Base-by-base conservation (phyloP, 148 eudicot species). In the Agrostemma githago region DNA sequence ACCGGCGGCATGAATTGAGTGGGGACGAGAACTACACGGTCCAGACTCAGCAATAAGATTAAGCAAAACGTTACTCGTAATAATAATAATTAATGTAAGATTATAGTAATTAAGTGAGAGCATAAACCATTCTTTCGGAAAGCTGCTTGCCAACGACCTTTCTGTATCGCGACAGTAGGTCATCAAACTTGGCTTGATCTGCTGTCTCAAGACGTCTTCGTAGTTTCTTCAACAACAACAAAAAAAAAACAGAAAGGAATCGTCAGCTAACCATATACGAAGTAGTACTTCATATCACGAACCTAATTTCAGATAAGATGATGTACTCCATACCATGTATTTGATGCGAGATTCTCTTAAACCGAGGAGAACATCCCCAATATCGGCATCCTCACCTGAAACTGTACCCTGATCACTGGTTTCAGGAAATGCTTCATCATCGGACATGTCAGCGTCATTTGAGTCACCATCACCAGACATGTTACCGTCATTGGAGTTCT, bases 81-180 rank as follows among this genome's bases (percentile, higher is more conserved):
- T 1, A 26, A 26, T 26, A 26, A 4, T 17, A 44, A 48, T 58
- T 34, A 21, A 57, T 44, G 56, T 46, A 60, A 56, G 44, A 48
- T 44, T 62, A 21, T n/a, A 38, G 40, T 37, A 44, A 42, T 84
- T 86, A 87, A 63, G 82, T 80, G 5, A 86, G 78, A 16, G 87
- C 85, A 81, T 82, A 91, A 76, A 83, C 86, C 93, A 91, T 89
- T 78, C 86, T 82, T 77, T 89, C 82, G 0, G 93, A 81, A 54
- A 94, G 97, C 78, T 86, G 83, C 67, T 74, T 46, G 63, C 98
- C 96, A 56, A 89, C 97, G 34, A 76, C 84, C 78, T 78, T 87
- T 80, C 59, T 57, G 86, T 89, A 91, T 83, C 79, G 83, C 39
- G 51, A 76, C 82, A 93, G 20, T 81, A 79, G 87, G 54, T 74